Evolutionary conservation across 2,329 filamentous ascomycete genomes (phyloP), one percentile per base, ranked within the genome.

Genomic region (Pseudocercospora cruenta): DNA sequence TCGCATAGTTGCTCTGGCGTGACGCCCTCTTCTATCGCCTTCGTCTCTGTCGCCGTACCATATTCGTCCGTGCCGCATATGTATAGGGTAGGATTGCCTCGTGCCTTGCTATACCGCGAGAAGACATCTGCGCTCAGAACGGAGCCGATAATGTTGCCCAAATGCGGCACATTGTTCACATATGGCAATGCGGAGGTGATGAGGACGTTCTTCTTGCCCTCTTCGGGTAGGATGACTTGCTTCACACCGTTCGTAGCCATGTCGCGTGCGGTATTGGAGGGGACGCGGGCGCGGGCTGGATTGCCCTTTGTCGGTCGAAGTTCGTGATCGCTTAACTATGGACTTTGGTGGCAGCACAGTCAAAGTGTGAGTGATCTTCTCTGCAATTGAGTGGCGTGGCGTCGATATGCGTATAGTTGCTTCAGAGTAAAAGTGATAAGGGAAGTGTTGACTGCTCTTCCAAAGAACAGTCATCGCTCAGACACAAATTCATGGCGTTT

Each of bases 31-130:
- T 96, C 93, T 47, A 97, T 87, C 4, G 94, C 94, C 82, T 96
- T 97, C 26, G 94, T 97, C 81, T 97, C 94, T 33, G 94, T 97
- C 22, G 94, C 94, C 12, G 94, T 98, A 65, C 94, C 94, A 79
- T 97, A 98, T 81, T 98, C 92, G 82, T 97, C 94, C 60, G 89
- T 92, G 64, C 93, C 93, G 80, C 94, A 96, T 72, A 97, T 85
- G 79, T 89, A 97, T 59, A 97, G 86, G 1, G 93, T 96, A 71
- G 88, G 91, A 75, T 90, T 86, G 63, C 90, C 91, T 74, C 92
- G 87, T 51, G 91, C 89, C 79, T 92, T 92, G 82, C 90, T 91
- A 81, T 91, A 96, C 89, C 71, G 70, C 57, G 68, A 72, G 70
- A 84, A 97, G 69, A 96, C 92, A 77, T 97, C 94, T 73, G 94